phyloP scores from a whole-genome alignment of 1,139 yeast species.

The Lodderomyces metapsilosis region DNA sequence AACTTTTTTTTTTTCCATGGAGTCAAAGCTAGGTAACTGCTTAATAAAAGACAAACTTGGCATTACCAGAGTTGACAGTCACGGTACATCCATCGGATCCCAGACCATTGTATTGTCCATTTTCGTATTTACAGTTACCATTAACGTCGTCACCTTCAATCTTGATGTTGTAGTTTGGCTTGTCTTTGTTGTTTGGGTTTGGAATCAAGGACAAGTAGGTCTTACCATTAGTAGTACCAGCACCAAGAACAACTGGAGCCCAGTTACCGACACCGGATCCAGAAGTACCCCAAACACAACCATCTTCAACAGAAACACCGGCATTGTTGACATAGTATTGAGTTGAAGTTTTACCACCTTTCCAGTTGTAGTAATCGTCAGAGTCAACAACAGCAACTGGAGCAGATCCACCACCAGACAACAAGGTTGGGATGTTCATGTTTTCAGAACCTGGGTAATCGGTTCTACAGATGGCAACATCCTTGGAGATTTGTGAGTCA shows the following conservation, averaged over 20 bases:
- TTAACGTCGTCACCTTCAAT: conserved; percentile 61
- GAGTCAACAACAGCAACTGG: conserved; percentile 68
- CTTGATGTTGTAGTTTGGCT: conserved; percentile 67
- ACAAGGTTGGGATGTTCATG: conserved; percentile 79
- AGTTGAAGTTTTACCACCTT: conserved; percentile 65
- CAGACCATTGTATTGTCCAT: conserved; percentile 60
- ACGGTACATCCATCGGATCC: conserved; percentile 79
- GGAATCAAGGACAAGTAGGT: conserved; percentile 77
- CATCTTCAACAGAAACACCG: conserved; percentile 69
- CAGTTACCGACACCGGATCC: conserved; percentile 76
- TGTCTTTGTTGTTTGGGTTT: conserved; percentile 67
- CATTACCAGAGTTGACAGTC: conserved; percentile 64
- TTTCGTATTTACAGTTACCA: conserved; percentile 64
- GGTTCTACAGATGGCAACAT: conserved; percentile 79
- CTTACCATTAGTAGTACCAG: conserved; percentile 62
- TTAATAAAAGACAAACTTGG: conserved; percentile 59
- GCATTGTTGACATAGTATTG: conserved; percentile 83
- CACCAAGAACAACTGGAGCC: conserved; percentile 81
- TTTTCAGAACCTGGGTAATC: conserved; percentile 89
- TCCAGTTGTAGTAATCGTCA: conserved; percentile 62
- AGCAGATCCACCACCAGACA: conserved; percentile 54
- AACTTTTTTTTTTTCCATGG: not conserved
- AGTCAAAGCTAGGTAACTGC: not conserved
- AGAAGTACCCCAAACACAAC: conserved; percentile 72
- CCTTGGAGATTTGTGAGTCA: conserved; percentile 51